Base-by-base conservation (phyloP, 2,329 filamentous ascomycete species). In the Fusarium bulbicola region DNA sequence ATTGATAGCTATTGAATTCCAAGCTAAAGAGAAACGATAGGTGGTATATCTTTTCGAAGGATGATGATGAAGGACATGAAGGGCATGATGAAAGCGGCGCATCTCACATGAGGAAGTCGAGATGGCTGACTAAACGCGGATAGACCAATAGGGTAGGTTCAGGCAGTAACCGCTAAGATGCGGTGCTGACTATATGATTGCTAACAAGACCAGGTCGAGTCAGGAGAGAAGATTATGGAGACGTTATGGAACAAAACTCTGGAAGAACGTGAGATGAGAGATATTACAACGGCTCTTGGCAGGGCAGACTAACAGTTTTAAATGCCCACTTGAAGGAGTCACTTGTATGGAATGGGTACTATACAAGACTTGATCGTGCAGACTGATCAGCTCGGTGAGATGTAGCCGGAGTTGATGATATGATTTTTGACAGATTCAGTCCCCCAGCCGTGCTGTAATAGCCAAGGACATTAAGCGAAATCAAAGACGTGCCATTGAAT, bases 401-500 rank as follows among this genome's bases (percentile, higher is more conserved):
- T 49, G 50, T 37, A 49, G 20, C 54, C 42, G 9, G 21, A 7
- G 11, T 12, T 28, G 6, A 60, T 36, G 58, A 56, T 60, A 40
- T 40, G 36, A 56, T 42, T 28, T 30, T 56, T 54, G 47, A 26
- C n/a, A 56, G 28, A 26, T 26, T 52, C 4, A 26, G 9, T 28
- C 37, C 24, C 21, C 28, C 46, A 54, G 28, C 28, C 13, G 30
- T 46, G 24, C 28, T 36, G 12, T 47, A 24, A 58, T 34, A 26
- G 21, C 24, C n/a, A n/a, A 52, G 56, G 18, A 34, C 4, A 12
- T 36, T 61, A 53, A 64, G 62, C 62, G 62, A 62, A 30, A 64
- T 64, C 45, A 43, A 8, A 8, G 50, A 40, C 11, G 10, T 28
- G 37, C 30, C 9, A 45, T 49, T 21, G 21, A 37, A 26, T 15